These are phyloP conservation scores for Phaffia tasmanica DNA, from an alignment of 768 basidiomycete genomes.

Conservation along the genomic window DNA sequence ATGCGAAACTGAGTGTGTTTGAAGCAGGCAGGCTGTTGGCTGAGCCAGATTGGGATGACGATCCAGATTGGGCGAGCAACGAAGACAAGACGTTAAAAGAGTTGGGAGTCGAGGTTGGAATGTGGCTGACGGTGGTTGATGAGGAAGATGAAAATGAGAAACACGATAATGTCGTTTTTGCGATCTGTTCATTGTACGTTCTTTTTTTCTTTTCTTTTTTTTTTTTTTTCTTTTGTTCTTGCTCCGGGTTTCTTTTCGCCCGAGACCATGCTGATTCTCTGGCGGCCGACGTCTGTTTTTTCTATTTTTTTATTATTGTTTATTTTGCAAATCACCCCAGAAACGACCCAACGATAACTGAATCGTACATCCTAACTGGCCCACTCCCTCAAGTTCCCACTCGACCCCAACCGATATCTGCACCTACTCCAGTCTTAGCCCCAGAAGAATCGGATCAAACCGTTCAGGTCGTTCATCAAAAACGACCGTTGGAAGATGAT, in stretches of 20 bases:
- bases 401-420: neutral
- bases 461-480: neutral
- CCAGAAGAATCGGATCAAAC: neutral
- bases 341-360: neutral
- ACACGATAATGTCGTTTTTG: slow-evolving; percentile 59
- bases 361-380: neutral
- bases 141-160: slow-evolving; percentile 84
- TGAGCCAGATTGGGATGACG: slow-evolving; percentile 80
- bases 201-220: neutral
- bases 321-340: neutral
- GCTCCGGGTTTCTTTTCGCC: neutral
- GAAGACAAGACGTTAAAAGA: slow-evolving; percentile 66
- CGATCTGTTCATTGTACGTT: slow-evolving; percentile 48
- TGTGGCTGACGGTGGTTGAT: slow-evolving; percentile 78
- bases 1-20: slow-evolving; percentile 56
- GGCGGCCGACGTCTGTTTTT: neutral
- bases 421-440: neutral
- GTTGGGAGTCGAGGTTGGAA: slow-evolving; percentile 65
- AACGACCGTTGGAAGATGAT: neutral
- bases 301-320: neutral
- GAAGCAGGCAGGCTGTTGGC: slow-evolving; percentile 76
- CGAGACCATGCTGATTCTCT: too few species aligned
- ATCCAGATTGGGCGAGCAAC: slow-evolving; percentile 46
- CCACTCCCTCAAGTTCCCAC: neutral
- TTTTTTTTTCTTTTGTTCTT: neutral